These are phyloP conservation scores for Pinus tabuliformis DNA, from an alignment of 75 land plant genomes.

Conservation along the genomic window DNA sequence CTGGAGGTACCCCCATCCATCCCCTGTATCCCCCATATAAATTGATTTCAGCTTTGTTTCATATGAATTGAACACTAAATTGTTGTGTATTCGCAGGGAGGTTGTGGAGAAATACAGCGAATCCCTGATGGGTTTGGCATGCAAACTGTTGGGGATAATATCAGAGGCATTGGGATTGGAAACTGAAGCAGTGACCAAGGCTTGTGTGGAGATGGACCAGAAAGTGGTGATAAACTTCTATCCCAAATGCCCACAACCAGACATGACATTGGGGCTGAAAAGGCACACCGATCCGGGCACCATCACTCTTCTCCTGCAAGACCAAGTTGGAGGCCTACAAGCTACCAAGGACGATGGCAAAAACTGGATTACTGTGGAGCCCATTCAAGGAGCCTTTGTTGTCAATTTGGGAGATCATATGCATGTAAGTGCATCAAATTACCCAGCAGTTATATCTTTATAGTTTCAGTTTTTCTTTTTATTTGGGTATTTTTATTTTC, in stretches of 20 bases:
- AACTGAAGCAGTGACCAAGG: background rate
- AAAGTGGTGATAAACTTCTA: constrained; percentile 65
- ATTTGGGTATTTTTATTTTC: too few relatives aligned
- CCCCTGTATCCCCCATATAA: background rate
- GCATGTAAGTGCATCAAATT: constrained; percentile 34
- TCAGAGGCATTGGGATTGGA: constrained; percentile 21
- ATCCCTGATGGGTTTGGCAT: constrained; percentile 3
- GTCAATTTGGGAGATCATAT: constrained; percentile 78
- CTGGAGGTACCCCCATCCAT: background rate
- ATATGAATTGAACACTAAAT: background rate
- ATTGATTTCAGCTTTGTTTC: background rate
- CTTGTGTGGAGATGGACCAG: constrained; percentile 51
- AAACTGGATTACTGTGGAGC: constrained; percentile 74
- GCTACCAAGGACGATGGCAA: constrained; percentile 57
- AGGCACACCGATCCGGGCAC: constrained; percentile 71
- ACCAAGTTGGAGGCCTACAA: constrained; percentile 77
- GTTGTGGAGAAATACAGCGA: constrained; percentile 7
- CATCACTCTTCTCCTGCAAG: constrained; percentile 61
- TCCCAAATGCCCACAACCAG: constrained; percentile 67
- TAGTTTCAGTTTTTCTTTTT: background rate
- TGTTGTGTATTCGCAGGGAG: background rate
- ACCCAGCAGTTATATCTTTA: background rate
- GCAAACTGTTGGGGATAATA: constrained; percentile 10
- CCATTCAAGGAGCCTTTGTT: constrained; percentile 59
- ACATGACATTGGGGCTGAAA: constrained; percentile 64